Conservation (phyloP, 140 eudicot genomes). For the Anethum foeniculum region DNA sequence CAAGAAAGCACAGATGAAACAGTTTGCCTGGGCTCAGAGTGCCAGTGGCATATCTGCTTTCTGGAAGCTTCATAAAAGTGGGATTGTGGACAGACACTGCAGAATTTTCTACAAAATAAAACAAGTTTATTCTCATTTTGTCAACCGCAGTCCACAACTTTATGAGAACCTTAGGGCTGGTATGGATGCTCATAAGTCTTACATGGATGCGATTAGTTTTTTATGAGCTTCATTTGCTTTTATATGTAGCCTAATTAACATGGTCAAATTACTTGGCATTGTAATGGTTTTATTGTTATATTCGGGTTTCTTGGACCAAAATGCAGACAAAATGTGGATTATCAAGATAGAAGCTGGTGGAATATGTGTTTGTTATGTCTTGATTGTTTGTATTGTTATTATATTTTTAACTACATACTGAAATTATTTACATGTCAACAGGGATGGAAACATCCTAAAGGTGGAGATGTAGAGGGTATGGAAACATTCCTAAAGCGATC, state of each 20-base stretch:
- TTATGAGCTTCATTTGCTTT: background rate
- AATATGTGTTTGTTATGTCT: background rate
- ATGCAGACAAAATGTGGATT: too few relatives aligned
- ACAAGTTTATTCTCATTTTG: slow-evolving; percentile 33
- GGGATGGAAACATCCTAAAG: too few relatives aligned
- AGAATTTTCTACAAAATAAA: too few relatives aligned
- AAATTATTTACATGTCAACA: slow-evolving; percentile 52
- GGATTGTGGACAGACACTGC: too few relatives aligned
- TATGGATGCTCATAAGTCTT: slow-evolving; percentile 67
- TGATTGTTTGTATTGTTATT: background rate
- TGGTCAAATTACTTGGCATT: background rate
- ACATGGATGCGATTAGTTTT: slow-evolving; percentile 71
- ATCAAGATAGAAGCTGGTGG: too few relatives aligned
- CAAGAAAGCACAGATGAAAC: too few relatives aligned
- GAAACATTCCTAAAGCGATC: slow-evolving; percentile 57
- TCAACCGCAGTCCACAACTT: slow-evolving; percentile 72
- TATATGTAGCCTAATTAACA: background rate
- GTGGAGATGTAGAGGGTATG: slow-evolving; percentile 31
- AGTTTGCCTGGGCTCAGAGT: too few relatives aligned
- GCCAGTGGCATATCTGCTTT: too few relatives aligned
- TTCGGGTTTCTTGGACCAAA: too few relatives aligned
- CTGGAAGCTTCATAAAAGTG: too few relatives aligned
- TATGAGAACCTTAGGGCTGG: slow-evolving; percentile 63
- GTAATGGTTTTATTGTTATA: too few relatives aligned
- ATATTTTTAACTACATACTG: background rate